Evolutionary conservation across 2,329 filamentous ascomycete genomes (phyloP).

Genomic region (Microthyrium microscopicum): DNA sequence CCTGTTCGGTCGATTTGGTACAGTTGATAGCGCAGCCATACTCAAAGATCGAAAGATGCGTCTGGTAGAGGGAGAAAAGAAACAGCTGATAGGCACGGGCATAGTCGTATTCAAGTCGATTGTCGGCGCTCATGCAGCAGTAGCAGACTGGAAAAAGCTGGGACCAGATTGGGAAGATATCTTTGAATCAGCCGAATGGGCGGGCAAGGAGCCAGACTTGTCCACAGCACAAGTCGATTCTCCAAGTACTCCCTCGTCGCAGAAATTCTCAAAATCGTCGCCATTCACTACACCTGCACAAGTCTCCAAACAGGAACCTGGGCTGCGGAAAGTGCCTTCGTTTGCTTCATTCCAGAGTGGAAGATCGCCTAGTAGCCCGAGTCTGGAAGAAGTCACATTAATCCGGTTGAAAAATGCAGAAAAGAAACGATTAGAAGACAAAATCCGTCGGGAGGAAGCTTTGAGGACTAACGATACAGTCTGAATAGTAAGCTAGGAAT

Average conservation of each 20-base stretch:
- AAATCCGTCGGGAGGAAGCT: constrained; percentile 25
- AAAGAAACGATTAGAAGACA: constrained; percentile 26
- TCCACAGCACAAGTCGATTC: too few species aligned
- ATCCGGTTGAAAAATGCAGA: constrained; percentile 29
- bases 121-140: constrained; percentile 39
- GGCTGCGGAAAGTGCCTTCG: constrained; percentile 24
- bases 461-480: too few species aligned
- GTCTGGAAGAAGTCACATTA: constrained; percentile 25
- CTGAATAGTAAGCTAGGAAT: too few species aligned
- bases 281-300: constrained; percentile 6
- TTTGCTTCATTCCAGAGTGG: constrained; percentile 23
- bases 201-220: constrained; percentile 35
- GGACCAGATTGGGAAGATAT: constrained; percentile 26
- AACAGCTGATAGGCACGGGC: constrained; percentile 33
- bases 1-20: constrained; percentile 38
- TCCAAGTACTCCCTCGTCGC: too few species aligned
- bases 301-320: constrained; percentile 9
- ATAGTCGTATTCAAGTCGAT: constrained; percentile 41
- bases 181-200: constrained; percentile 40
- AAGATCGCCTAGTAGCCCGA: constrained; percentile 15
- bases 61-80: constrained; percentile 23
- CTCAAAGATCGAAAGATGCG: constrained; percentile 38
- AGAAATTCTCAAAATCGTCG: too few species aligned
- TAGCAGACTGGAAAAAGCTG: constrained; percentile 31
- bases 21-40: constrained; percentile 36